A percentile compares a stretch with the other conserved stretches of the same genome.
Conservation (phyloP, 345 rosid species). For the Brassica cretica region DNA sequence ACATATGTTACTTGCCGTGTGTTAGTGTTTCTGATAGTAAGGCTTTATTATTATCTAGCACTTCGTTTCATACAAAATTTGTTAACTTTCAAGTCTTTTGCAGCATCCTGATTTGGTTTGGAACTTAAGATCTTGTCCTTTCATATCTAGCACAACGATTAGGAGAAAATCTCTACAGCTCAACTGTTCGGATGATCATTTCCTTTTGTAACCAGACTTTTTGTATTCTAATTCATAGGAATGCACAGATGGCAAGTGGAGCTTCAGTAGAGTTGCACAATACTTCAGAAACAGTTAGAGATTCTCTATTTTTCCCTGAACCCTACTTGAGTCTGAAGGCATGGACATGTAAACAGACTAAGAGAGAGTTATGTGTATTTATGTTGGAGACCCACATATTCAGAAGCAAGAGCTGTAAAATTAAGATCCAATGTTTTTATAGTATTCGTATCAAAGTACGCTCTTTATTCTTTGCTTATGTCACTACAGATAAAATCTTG, state of each 20-base stretch:
- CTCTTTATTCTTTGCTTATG: background rate
- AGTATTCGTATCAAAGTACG: background rate
- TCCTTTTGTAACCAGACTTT: no score
- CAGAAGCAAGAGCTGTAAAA: background rate
- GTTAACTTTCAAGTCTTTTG: background rate
- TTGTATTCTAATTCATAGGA: conserved; percentile 52
- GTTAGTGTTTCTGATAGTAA: conserved; percentile 91
- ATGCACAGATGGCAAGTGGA: conserved; percentile 97
- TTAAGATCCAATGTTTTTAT: background rate
- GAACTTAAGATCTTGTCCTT: conserved; percentile 15
- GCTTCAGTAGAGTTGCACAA: conserved; percentile 97
- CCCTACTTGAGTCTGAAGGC: background rate
- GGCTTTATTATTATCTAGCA: conserved; percentile 27
- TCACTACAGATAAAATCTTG: background rate
- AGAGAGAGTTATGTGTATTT: background rate
- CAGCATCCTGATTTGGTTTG: background rate
- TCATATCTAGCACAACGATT: background rate
- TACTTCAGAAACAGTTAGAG: conserved; percentile 47
- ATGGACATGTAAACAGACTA: background rate
- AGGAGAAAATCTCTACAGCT: no score
- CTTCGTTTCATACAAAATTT: background rate
- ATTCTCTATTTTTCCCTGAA: background rate
- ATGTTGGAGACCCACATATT: background rate
- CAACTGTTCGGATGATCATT: no score
- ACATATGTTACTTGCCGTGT: conserved; percentile 93